Evolutionary conservation across 352 stramenopile genomes (phyloP), one percentile per base, ranked within the genome.

Genomic region (Globisporangium radiosum): DNA sequence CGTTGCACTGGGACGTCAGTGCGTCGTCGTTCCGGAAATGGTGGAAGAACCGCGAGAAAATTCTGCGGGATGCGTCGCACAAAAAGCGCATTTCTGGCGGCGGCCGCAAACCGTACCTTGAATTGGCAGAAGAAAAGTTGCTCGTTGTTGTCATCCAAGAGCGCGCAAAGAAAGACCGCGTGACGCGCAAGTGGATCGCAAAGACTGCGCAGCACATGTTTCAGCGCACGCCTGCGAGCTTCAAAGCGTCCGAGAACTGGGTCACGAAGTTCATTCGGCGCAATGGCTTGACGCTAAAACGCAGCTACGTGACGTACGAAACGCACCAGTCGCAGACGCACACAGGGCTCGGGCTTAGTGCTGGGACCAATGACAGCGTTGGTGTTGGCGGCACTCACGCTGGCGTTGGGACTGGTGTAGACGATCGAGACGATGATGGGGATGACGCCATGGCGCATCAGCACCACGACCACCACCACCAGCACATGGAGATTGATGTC

Each of bases 141-240:
- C 61, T 92, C 50, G 82, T 90, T 17, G 70, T 87, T 11, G 73
- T 89, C 44, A 92, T 92, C 52, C 74, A 88, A 63, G 76, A 90
- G 59, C 76, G 76, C 50, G 77, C 77, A 13, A 90, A 92, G 62
- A 90, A 90, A 56, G 82, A 90, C 60, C 73, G 74, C 38, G 82
- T 92, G 56, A 90, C 82, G 17, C 73, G 80, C 54, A 88, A 92
- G 64, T 92, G 82, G 82, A 92, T 92, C 64, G 79, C 82, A 67
- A 87, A 85, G 68, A 90, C 81, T 36, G 81, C 81, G 60, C 79
- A 90, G 71, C 81, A 90, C 65, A 90, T 92, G 79, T 92, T 92
- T 63, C 79, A 89, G 65, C 77, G 78, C 62, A 82, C 79, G 10
- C 75, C 85, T 56, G 64, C 71, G 58, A 80, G 62, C 19, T 92